Percentiles rank a stretch among this genome's conserved stretches.
These are phyloP conservation scores for Ceratonia siliqua DNA, from an alignment of 306 rosid species.

Conservation along the genomic window DNA sequence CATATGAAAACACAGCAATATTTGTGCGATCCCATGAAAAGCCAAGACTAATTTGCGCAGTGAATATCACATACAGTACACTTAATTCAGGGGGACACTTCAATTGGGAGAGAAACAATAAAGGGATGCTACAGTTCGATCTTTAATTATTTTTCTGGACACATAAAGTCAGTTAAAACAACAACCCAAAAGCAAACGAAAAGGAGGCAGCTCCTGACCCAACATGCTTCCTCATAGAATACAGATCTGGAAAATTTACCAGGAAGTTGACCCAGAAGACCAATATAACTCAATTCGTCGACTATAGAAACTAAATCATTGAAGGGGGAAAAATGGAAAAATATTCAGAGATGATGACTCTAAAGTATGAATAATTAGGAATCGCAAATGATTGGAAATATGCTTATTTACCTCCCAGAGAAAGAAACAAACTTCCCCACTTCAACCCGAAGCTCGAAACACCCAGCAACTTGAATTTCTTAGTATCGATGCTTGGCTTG, in stretches of 20 bases:
- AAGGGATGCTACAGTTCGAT: background rate
- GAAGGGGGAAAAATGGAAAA: background rate
- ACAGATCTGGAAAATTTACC: constrained; percentile 39
- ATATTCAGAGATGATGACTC: background rate
- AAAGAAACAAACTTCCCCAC: constrained; percentile 17
- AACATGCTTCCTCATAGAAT: constrained; percentile 17
- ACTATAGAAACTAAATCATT: background rate
- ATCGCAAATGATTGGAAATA: background rate
- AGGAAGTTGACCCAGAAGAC: background rate
- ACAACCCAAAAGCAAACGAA: background rate
- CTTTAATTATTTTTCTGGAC: background rate
- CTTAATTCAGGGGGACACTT: background rate
- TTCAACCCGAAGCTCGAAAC: background rate
- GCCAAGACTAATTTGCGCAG: background rate
- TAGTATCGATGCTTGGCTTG: constrained; percentile 14
- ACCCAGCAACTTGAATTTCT: constrained; percentile 1
- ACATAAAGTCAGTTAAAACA: background rate
- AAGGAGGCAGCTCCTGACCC: constrained; percentile 10
- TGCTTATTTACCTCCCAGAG: constrained; percentile 16
- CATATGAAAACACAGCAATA: background rate
- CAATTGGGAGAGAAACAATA: constrained; percentile 3
- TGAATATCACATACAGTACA: background rate
- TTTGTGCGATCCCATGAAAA: background rate
- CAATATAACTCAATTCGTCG: constrained; percentile 10
- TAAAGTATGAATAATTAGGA: background rate